phyloP scores from a whole-genome alignment of 768 basidiomycete species.

The Lactarius hatsudake region DNA sequence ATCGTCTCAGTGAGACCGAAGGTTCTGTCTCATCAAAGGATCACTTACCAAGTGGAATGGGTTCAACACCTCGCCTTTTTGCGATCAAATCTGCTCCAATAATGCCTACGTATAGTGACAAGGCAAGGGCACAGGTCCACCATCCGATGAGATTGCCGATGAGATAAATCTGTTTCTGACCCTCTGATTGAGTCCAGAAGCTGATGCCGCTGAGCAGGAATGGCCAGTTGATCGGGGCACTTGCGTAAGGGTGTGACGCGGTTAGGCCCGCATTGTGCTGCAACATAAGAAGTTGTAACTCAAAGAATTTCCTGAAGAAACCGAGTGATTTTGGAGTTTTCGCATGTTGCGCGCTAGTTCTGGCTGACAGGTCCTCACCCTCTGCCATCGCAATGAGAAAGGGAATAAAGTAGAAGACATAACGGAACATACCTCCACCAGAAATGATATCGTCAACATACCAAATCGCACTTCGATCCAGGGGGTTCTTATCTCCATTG shows the following conservation, averaged over 20 bases:
- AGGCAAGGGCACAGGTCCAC: conserved; percentile 87
- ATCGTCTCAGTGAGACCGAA: conserved; percentile 16
- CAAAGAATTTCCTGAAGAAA: conserved; percentile 93
- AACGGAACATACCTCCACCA: conserved; percentile 52
- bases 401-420: conserved; percentile 15
- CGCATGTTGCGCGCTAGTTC: conserved; percentile 46
- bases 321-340: conserved; percentile 79
- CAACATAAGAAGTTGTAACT: conserved; percentile 92
- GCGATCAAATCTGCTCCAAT: conserved; percentile 88
- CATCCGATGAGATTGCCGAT: conserved; percentile 93
- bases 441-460: conserved; percentile 78
- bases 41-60: conserved; percentile 81
- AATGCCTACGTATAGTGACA: conserved; percentile 88
- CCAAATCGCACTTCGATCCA: conserved; percentile 85
- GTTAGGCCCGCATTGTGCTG: conserved; percentile 99
- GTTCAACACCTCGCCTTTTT: conserved; percentile 76
- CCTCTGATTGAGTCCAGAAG: conserved; percentile 91
- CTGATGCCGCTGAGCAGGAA: conserved; percentile 95
- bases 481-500: conserved; percentile 92
- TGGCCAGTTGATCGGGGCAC: conserved; percentile 96
- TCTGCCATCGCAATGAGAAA: conserved; percentile 35
- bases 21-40: background rate
- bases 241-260: conserved; percentile 96
- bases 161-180: conserved; percentile 91
- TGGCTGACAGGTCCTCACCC: conserved; percentile 53